Base-by-base conservation (phyloP, 257 asterid species). In the Leonotis leonurus region DNA sequence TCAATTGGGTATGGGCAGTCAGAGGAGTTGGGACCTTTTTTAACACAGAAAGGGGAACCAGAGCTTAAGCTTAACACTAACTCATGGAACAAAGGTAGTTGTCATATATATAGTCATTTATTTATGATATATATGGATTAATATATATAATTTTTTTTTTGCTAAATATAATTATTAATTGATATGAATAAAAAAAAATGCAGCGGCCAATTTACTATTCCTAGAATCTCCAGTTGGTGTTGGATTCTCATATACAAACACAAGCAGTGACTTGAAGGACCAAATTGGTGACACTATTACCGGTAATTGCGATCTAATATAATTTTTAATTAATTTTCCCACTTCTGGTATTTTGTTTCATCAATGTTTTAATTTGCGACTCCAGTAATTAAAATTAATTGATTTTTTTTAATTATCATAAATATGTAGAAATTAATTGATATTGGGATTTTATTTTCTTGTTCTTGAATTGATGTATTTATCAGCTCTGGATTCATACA, bases 221-320 rank as follows among this genome's bases (percentile, higher is more conserved):
- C 21, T 92, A 68, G 97, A 92, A 70, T 78, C 97, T 11, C 98
- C 98, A 1, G 81, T 78, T 60, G 98, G 98, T 9, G 97, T 89
- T 69, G 98, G 97, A 50, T 92, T 86, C 72, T 92, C 98, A 8
- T 92, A 89, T 70, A 82, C 95, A 51, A 92, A 92, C 81, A 92
- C 93, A 8, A 68, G 72, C 22, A 70, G 66, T 51, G 98, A 92
- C 64, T 60, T 88, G 39, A 73, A 70, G 1, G 43, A 70, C 53
- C 88, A 12, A 16, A 56, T 89, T 11, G 97, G 95, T 12, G 98
- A 92, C 70, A 49, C 49, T 1, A 45, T 75, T 37, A 77, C 95
- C 8, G 98, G 98, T 88, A 71, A 20, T n/a, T n/a, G n/a, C n/a
- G n/a, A n/a, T n/a, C n/a, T n/a, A n/a, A n/a, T n/a, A n/a, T n/a